Percentiles rank a stretch among this genome's conserved stretches.
phyloP scores from a whole-genome alignment of 257 asterid genomes.

The Scutellaria minor region DNA sequence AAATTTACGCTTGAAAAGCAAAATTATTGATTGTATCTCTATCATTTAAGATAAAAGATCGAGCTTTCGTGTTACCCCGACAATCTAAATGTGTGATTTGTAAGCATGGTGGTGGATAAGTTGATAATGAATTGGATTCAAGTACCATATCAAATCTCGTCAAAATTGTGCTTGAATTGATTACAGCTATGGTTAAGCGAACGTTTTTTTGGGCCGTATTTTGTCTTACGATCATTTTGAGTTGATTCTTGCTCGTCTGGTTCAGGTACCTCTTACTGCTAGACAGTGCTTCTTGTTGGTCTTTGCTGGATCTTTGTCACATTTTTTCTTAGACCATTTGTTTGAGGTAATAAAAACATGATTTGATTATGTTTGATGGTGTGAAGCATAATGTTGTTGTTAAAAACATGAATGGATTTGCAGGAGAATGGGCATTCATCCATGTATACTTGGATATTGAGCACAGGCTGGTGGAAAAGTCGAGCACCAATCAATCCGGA shows the following conservation, averaged over 20 bases:
- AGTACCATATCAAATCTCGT: slow-evolving; percentile 1
- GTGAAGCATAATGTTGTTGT: background rate
- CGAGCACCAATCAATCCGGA: slow-evolving; percentile 76
- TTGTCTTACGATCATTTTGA: background rate
- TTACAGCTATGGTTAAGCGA: background rate
- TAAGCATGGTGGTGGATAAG: background rate
- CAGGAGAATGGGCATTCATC: slow-evolving; percentile 91
- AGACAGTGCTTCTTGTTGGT: slow-evolving; percentile 74
- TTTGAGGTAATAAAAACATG: slow-evolving; percentile 63
- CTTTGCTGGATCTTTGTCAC: slow-evolving; percentile 91
- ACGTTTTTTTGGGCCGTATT: background rate
- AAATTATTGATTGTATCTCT: too few species aligned
- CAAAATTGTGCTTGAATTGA: background rate
- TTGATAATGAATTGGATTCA: background rate
- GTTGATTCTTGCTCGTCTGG: slow-evolving; percentile 31
- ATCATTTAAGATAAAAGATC: background rate
- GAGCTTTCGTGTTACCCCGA: background rate
- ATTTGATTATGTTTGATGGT: background rate
- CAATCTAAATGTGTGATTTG: background rate
- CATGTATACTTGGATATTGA: slow-evolving; percentile 83
- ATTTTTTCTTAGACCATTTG: slow-evolving; percentile 86
- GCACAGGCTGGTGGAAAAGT: slow-evolving; percentile 94
- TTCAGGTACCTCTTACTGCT: slow-evolving; percentile 68
- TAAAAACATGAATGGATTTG: slow-evolving; percentile 6
- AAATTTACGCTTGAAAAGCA: too few species aligned